Evolutionary conservation across 148 eudicot species (phyloP).

Genomic region (Heliamphora exappendiculata): DNA sequence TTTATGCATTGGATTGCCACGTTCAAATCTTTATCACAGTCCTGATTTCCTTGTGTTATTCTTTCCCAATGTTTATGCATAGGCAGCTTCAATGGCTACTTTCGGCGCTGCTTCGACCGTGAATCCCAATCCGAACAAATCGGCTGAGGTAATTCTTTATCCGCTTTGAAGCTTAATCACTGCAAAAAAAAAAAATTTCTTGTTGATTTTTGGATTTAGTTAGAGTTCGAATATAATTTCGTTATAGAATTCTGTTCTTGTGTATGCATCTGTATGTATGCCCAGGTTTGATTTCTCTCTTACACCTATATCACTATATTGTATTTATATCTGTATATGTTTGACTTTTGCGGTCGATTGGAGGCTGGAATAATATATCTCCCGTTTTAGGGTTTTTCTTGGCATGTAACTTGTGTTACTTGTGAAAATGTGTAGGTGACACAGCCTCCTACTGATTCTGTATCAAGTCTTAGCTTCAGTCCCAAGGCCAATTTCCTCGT

Average conservation of each 20-base stretch:
- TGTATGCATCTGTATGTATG: neutral
- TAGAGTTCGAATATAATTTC: neutral
- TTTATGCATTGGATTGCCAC: neutral
- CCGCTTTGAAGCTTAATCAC: neutral
- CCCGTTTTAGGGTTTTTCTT: neutral
- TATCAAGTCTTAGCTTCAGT: slow-evolving; percentile 77
- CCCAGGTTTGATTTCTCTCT: neutral
- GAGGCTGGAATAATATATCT: neutral
- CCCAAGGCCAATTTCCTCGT: slow-evolving; percentile 85
- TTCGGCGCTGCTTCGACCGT: slow-evolving; percentile 13
- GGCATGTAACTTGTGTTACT: neutral
- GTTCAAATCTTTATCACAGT: neutral
- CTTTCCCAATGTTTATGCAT: neutral
- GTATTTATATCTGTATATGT: too few species aligned
- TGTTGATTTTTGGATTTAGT: neutral
- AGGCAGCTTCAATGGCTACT: slow-evolving; percentile 22
- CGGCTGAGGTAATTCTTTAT: slow-evolving; percentile 20
- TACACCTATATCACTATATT: too few species aligned
- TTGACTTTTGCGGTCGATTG: neutral
- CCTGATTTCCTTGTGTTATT: neutral
- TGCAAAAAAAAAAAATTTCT: neutral
- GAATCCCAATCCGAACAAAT: slow-evolving; percentile 31
- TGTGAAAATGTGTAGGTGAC: slow-evolving; percentile 33
- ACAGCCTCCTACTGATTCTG: slow-evolving; percentile 64
- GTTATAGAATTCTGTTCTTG: neutral